A percentile compares a stretch with the other conserved stretches of the same genome.
These are phyloP conservation scores for Xylona heveae DNA, from an alignment of 495 filamentous ascomycete genomes.

Conservation along the genomic window DNA sequence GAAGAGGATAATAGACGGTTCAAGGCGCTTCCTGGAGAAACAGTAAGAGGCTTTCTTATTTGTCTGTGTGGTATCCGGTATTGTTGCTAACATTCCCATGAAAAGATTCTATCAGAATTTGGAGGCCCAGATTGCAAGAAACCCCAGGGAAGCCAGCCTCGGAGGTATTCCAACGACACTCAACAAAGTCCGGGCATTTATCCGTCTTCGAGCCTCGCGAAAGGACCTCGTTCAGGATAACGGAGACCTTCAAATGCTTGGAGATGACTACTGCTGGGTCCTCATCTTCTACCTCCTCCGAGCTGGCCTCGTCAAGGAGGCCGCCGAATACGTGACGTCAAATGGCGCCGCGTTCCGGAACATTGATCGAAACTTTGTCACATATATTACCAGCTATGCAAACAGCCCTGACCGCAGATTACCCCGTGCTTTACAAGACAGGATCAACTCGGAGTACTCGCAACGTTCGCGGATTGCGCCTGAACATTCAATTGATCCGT, in stretches of 20 bases:
- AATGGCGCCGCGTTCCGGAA: slow-evolving; percentile 62
- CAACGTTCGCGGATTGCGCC: slow-evolving; percentile 63
- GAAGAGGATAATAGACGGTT: slow-evolving; percentile 57
- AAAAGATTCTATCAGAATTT: slow-evolving; percentile 43
- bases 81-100: background rate
- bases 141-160: slow-evolving; percentile 71
- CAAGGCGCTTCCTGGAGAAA: slow-evolving; percentile 52
- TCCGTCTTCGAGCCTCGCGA: slow-evolving; percentile 49
- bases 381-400: slow-evolving; percentile 70
- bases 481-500: slow-evolving; percentile 78
- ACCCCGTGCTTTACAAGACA: slow-evolving; percentile 53
- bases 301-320: slow-evolving; percentile 63
- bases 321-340: slow-evolving; percentile 61
- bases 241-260: slow-evolving; percentile 45
- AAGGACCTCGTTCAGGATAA: slow-evolving; percentile 66
- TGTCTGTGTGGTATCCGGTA: slow-evolving; percentile 3
- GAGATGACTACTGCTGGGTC: slow-evolving; percentile 80
- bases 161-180: slow-evolving; percentile 71
- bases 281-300: slow-evolving; percentile 83
- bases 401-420: slow-evolving; percentile 49
- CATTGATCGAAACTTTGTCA: slow-evolving; percentile 72
- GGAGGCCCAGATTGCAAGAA: slow-evolving; percentile 51
- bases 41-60: slow-evolving; percentile 15
- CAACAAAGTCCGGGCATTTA: slow-evolving; percentile 82
- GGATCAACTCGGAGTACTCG: slow-evolving; percentile 75